Conservation (phyloP, 768 basidiomycete species). For the Suillus tomentosus region DNA sequence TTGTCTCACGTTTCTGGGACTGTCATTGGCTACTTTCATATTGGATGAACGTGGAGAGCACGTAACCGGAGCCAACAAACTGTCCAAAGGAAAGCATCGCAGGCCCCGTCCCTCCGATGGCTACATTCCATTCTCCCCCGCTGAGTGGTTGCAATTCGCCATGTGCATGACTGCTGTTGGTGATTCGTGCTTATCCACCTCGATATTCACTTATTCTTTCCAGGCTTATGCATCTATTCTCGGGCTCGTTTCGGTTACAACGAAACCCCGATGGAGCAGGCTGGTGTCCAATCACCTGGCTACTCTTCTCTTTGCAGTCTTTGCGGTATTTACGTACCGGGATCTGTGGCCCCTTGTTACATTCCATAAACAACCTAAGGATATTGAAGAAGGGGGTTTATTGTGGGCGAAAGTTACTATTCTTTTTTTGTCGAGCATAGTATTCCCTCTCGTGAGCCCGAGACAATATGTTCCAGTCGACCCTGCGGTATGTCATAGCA, state of each 20-base stretch:
- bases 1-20: slow-evolving; percentile 24
- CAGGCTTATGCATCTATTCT: slow-evolving; percentile 46
- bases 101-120: background rate
- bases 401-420: slow-evolving; percentile 57
- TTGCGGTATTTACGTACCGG: slow-evolving; percentile 55
- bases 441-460: slow-evolving; percentile 58
- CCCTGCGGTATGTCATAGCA: slow-evolving; percentile 26
- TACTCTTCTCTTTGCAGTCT: slow-evolving; percentile 47
- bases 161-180: slow-evolving; percentile 18
- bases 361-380: slow-evolving; percentile 50
- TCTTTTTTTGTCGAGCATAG: slow-evolving; percentile 44
- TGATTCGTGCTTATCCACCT: background rate
- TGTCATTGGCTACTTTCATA: slow-evolving; percentile 17
- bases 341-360: slow-evolving; percentile 62
- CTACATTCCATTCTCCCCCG: slow-evolving; percentile 1
- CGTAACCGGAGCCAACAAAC: background rate
- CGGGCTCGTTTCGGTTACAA: slow-evolving; percentile 38
- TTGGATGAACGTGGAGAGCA: slow-evolving; percentile 11
- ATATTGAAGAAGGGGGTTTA: slow-evolving; percentile 46
- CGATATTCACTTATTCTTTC: background rate
- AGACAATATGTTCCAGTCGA: slow-evolving; percentile 60
- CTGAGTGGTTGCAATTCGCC: slow-evolving; percentile 16
- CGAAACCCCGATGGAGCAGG: slow-evolving; percentile 33
- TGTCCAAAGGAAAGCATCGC: background rate
- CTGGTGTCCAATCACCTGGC: slow-evolving; percentile 44